Evolutionary conservation across 352 stramenopile genomes (phyloP).

Genomic region (Phytophthora pisi): DNA sequence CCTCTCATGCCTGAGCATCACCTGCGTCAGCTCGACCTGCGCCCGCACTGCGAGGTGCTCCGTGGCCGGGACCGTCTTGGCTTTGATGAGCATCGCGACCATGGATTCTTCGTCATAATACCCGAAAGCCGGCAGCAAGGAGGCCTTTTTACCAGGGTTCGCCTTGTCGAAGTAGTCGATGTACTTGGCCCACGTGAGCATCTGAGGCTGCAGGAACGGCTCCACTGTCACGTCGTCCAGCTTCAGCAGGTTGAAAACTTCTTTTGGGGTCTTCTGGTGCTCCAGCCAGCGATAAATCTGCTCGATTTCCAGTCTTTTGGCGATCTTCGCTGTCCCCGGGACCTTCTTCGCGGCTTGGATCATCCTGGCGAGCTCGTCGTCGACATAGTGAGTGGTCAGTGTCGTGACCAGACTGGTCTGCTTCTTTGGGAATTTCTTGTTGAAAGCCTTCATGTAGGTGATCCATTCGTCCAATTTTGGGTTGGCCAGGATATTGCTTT

Average conservation of each 20-base stretch:
- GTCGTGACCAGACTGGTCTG: slow-evolving; percentile 13
- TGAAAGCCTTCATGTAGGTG: slow-evolving; percentile 22
- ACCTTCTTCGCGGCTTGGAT: slow-evolving; percentile 19
- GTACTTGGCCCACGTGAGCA: slow-evolving; percentile 15
- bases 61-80: neutral
- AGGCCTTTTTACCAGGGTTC: slow-evolving; percentile 8
- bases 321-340: neutral
- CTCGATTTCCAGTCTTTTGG: slow-evolving; percentile 7
- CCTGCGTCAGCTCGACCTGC: slow-evolving; percentile 2
- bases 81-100: slow-evolving; percentile 14
- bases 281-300: slow-evolving; percentile 7
- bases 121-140: slow-evolving; percentile 1
- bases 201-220: slow-evolving; percentile 10
- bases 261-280: neutral
- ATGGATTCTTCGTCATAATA: slow-evolving; percentile 17
- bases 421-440: slow-evolving; percentile 16
- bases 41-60: neutral
- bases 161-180: slow-evolving; percentile 15
- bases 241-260: slow-evolving; percentile 5
- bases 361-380: slow-evolving; percentile 19
- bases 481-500: neutral
- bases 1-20: neutral
- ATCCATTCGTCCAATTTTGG: slow-evolving; percentile 11
- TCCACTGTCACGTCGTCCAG: neutral
- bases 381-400: slow-evolving; percentile 19